Evolutionary conservation across 2,329 filamentous ascomycete genomes (phyloP).

Genomic region (Cytospora leucostoma): DNA sequence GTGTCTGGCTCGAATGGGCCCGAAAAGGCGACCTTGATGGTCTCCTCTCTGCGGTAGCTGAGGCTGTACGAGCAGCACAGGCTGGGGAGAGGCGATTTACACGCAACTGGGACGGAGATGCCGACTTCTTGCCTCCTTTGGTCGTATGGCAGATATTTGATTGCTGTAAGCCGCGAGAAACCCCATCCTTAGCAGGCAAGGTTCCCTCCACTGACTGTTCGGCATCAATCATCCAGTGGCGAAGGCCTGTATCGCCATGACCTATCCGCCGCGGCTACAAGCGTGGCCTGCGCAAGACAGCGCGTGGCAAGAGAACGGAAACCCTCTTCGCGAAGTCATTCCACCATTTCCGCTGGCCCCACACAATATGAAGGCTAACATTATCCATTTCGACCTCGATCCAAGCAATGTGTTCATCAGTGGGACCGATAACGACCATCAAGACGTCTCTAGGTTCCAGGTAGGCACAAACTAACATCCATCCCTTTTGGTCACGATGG

Average conservation of each 20-base stretch:
- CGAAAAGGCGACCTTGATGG: background rate
- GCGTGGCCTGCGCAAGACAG: background rate
- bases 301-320: background rate
- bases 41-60: too few species aligned
- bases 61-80: background rate
- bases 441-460: background rate
- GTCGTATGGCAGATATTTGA: conserved; percentile 12
- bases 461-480: background rate
- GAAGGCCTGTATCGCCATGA: background rate
- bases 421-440: background rate
- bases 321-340: background rate
- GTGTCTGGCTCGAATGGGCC: background rate
- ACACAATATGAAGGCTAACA: background rate
- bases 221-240: background rate
- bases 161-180: background rate
- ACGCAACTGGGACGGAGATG: background rate
- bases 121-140: background rate
- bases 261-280: conserved; percentile 2
- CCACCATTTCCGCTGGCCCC: background rate
- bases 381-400: conserved; percentile 12
- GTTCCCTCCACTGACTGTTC: background rate
- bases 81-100: background rate
- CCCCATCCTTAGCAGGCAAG: background rate
- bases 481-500: too few species aligned
- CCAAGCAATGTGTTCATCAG: background rate